A percentile compares a stretch with the other conserved stretches of the same genome.
Conservation (phyloP, 306 rosid species). For the Castanopsis chinensis region DNA sequence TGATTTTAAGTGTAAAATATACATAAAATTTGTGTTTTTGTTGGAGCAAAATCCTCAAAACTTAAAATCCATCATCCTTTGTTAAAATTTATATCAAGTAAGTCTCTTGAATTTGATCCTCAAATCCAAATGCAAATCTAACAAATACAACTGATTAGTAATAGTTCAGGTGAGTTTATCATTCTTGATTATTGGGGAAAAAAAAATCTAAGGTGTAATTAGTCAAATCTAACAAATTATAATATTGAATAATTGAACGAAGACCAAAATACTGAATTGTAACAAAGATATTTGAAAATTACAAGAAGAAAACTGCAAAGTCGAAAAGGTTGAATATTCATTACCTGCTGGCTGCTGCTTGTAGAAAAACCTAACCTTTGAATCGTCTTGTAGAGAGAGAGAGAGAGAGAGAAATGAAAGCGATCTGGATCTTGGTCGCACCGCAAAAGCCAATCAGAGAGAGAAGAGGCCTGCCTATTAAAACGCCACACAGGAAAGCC, state of each 20-base stretch:
- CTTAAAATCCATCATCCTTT: too few species aligned
- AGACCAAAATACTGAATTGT: neutral
- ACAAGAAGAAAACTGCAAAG: too few species aligned
- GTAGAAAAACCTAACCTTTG: neutral
- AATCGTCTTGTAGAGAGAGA: neutral
- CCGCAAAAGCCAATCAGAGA: neutral
- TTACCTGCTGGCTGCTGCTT: neutral
- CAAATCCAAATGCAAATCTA: too few species aligned
- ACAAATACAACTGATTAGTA: neutral
- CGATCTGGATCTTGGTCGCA: neutral
- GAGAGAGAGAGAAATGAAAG: conserved; percentile 12
- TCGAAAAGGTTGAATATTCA: neutral
- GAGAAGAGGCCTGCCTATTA: neutral
- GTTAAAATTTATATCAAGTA: too few species aligned
- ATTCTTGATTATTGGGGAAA: too few species aligned
- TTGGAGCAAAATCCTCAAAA: too few species aligned
- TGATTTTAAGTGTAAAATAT: too few species aligned
- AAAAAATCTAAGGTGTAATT: neutral
- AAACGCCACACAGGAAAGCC: neutral
- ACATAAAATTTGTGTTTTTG: too few species aligned
- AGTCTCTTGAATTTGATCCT: too few species aligned
- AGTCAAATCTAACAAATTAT: too few species aligned
- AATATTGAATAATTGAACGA: neutral
- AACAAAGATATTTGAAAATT: too few species aligned
- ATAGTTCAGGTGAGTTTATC: neutral